These are phyloP conservation scores for Zychaea mexicana DNA, from an alignment of 371 early-diverging fungal species.

Conservation along the genomic window DNA sequence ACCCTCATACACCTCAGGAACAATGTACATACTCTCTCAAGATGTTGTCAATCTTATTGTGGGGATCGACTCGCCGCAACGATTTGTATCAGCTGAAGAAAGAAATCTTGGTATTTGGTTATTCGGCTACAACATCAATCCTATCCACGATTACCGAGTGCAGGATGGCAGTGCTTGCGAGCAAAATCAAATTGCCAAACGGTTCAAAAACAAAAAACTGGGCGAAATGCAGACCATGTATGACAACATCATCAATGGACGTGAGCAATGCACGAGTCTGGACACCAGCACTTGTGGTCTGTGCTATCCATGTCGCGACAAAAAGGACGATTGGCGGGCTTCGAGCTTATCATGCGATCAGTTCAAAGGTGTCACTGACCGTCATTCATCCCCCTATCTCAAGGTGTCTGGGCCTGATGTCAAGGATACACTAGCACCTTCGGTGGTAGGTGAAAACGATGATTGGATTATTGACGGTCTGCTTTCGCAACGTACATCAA, in stretches of 20 bases:
- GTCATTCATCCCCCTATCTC: conserved; percentile 13
- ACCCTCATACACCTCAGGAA: conserved; percentile 58
- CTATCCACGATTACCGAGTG: conserved; percentile 59
- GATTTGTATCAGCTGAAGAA: conserved; percentile 51
- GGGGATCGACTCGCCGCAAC: conserved; percentile 40
- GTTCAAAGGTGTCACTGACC: conserved; percentile 52
- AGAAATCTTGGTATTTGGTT: conserved; percentile 64
- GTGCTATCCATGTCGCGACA: conserved; percentile 61
- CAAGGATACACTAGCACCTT: conserved; percentile 38
- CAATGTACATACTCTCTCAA: conserved; percentile 54
- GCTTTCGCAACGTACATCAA: conserved; percentile 53
- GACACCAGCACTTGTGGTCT: conserved; percentile 44
- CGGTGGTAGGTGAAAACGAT: conserved; percentile 47
- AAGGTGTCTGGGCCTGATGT: conserved; percentile 33
- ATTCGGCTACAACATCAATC: conserved; percentile 54
- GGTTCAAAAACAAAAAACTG: conserved; percentile 26
- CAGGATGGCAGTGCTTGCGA: conserved; percentile 59
- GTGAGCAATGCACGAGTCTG: conserved; percentile 28
- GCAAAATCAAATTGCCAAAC: conserved; percentile 59
- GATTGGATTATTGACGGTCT: conserved; percentile 65
- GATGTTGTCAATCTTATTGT: conserved; percentile 51
- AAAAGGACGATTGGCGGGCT: conserved; percentile 55
- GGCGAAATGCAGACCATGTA: conserved; percentile 49
- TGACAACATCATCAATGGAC: conserved; percentile 37
- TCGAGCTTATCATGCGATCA: conserved; percentile 52